Base-by-base conservation (phyloP, 1,284 basidiomycete genomes). In the Clitocybe nebularis region DNA sequence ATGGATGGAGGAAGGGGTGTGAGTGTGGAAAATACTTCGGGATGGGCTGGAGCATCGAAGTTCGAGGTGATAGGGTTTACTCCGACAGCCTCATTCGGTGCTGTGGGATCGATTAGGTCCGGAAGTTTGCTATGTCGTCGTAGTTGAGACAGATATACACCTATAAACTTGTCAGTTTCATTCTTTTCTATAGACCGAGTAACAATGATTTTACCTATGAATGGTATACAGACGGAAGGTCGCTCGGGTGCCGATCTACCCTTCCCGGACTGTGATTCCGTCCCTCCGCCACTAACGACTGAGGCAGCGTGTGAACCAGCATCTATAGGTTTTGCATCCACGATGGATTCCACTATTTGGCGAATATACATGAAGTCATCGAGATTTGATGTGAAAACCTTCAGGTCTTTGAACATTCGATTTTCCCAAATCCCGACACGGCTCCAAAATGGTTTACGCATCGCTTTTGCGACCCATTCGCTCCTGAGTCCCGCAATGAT, bases 281-380 rank as follows among this genome's bases (percentile, higher is more conserved):
- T 61, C 39, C 56, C 66, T 36, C 69, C 71, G 16, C 65, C 68
- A 46, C 72, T 74, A 43, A 72, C 63, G 17, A 72, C 70, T 6
- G 78, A 72, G 11, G 69, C 55, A 33, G 76, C 67, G 42, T 75
- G 74, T 19, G 75, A 66, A 30, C 66, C 63, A 23, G 66, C 61
- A 28, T 79, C 74, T 30, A 76, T 57, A 21, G 81, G 70, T 55
- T 83, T 80, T 10, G 75, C 73, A 49, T 87, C 81, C 1, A 78
- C 72, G 47, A 89, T 75, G 2, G 77, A 71, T 36, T 79, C 74
- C 13, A 86, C 74, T 5, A 80, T 74, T 42, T 76, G 71, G 16
- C 86, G 78, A 54, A 93, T 80, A 53, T 82, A 74, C 58, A 75
- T 77, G 68, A 93, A 95, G 60, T 91, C 84, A 39, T 84, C 78